phyloP scores from a whole-genome alignment of 108 stramenopile genomes.

The Nitzschia sp. region DNA sequence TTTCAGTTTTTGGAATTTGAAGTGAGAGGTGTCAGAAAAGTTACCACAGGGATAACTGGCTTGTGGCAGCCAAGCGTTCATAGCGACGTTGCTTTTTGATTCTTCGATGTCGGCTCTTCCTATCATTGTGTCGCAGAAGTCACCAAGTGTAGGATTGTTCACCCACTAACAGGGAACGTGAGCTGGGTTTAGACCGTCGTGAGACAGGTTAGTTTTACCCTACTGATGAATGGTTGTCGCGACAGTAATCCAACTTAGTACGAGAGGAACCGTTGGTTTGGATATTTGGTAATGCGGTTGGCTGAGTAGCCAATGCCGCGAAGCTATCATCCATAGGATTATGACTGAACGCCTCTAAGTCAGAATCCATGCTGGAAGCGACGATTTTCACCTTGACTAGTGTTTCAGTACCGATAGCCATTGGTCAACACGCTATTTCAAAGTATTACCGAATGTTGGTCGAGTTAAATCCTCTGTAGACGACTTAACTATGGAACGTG shows the following conservation, averaged over 20 bases:
- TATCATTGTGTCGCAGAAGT: conserved; percentile 96
- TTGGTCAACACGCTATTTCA: conserved; percentile 67
- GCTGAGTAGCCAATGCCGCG: conserved; percentile 91
- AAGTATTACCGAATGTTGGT: conserved; percentile 83
- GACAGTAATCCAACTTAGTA: conserved; percentile 98
- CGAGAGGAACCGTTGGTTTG: conserved; percentile 98
- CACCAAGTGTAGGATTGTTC: conserved; percentile 97
- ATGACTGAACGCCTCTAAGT: conserved; percentile 96
- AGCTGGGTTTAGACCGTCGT: conserved; percentile 98
- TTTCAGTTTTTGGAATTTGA: conserved; percentile 94
- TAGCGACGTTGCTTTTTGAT: conserved; percentile 92
- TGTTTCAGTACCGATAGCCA: conserved; percentile 77
- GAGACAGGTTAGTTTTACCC: conserved; percentile 97
- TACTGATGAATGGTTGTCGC: conserved; percentile 90
- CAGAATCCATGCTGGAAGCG: conserved; percentile 94
- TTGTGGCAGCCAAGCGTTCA: conserved; percentile 93
- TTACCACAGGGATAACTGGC: conserved; percentile 99
- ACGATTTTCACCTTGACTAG: conserved; percentile 82
- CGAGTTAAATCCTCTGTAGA: conserved; percentile 67
- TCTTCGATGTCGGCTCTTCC: conserved; percentile 96
- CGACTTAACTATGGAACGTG: conserved; percentile 19
- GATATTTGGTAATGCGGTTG: conserved; percentile 95
- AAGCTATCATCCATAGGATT: conserved; percentile 94
- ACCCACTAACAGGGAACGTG: conserved; percentile 96
- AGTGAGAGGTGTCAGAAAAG: conserved; percentile 98